A percentile compares a stretch with the other conserved stretches of the same genome.
phyloP scores from a whole-genome alignment of 1,139 yeast species.

The Candida tropicalis region DNA sequence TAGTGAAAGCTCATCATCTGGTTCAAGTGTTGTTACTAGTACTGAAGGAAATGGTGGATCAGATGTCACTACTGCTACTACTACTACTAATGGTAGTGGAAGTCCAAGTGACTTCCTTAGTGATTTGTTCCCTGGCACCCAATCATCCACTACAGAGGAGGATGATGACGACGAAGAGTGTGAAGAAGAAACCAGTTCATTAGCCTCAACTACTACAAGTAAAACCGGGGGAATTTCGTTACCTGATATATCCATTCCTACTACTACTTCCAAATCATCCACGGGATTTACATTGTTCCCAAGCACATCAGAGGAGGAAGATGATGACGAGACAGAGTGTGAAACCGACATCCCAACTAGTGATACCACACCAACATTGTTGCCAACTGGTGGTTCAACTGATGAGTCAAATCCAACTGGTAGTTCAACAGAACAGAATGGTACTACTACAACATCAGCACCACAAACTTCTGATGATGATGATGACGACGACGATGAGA shows the following conservation, averaged over 20 bases:
- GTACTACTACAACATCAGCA: no score
- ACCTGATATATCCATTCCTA: conserved; percentile 2
- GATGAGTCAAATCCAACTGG: not conserved
- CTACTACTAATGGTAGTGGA: not conserved
- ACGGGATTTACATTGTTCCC: not conserved
- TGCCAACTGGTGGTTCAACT: not conserved
- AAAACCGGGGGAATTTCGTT: conserved; percentile 8
- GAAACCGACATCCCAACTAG: not conserved
- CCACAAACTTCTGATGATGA: no score
- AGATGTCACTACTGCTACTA: not conserved
- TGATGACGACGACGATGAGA: conserved; percentile 19
- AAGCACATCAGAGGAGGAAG: not conserved
- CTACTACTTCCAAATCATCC: not conserved
- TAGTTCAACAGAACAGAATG: not conserved
- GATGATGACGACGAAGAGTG: conserved; percentile 14
- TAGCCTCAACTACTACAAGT: conserved; percentile 13
- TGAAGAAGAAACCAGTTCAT: conserved; percentile 12
- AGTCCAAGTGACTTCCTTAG: not conserved
- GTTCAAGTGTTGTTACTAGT: no score
- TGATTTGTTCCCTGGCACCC: not conserved
- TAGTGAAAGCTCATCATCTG: not conserved
- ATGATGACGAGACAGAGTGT: not conserved
- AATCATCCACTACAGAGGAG: not conserved
- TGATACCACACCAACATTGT: conserved; percentile 1
- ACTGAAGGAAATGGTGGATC: no score